phyloP scores from a whole-genome alignment of 306 rosid species.

The Ormosia semicastrata region DNA sequence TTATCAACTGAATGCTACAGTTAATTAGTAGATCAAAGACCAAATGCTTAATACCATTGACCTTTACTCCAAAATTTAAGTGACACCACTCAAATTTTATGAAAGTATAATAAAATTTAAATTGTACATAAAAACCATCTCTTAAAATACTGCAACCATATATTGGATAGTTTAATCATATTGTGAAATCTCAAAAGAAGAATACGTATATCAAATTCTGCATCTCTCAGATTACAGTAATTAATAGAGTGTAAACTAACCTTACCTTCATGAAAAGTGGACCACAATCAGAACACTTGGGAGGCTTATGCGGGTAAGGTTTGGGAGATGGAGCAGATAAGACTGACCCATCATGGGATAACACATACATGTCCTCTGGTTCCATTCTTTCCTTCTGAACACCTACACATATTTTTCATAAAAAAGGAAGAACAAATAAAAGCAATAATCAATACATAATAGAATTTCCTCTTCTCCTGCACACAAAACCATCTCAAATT shows the following conservation, averaged over 20 bases:
- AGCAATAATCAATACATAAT: slow-evolving; percentile 1
- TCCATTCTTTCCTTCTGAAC: slow-evolving; percentile 98
- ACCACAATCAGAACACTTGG: slow-evolving; percentile 87
- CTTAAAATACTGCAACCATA: neutral
- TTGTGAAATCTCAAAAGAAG: slow-evolving; percentile 4
- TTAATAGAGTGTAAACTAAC: neutral
- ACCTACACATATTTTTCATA: slow-evolving; percentile 49
- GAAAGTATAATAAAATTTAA: neutral
- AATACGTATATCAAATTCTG: neutral
- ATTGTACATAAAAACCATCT: neutral
- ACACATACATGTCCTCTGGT: slow-evolving; percentile 88
- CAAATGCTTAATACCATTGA: neutral
- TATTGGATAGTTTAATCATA: neutral
- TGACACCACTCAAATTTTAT: neutral
- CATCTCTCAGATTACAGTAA: slow-evolving; percentile 1
- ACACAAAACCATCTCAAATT: neutral
- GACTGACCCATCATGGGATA: slow-evolving; percentile 64
- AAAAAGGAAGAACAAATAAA: neutral
- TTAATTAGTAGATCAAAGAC: neutral
- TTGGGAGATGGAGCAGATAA: slow-evolving; percentile 78
- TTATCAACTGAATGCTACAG: neutral
- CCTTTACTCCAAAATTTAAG: neutral
- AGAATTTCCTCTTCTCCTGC: neutral
- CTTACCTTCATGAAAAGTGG: slow-evolving; percentile 88
- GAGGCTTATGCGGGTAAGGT: slow-evolving; percentile 90